Base-by-base conservation (phyloP, 805 yeast genomes). In the Pichia cephalocereana region DNA sequence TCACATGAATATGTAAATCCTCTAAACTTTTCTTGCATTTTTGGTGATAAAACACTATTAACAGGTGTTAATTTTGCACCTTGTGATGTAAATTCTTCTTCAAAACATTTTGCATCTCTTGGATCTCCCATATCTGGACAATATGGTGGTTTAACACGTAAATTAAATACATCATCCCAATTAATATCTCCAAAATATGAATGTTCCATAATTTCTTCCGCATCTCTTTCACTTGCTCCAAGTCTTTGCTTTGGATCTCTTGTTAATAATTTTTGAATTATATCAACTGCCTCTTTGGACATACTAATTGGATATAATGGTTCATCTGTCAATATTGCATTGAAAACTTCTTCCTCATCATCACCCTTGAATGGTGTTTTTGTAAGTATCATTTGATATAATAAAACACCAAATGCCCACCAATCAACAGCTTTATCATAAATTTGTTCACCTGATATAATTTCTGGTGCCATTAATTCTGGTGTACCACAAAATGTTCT, bases 401-500 rank as follows among this genome's bases (percentile, higher is more conserved):
- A 72, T 54, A 93, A 74, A 30, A 93, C 98, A 49, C 99, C 99
- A 72, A 90, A 88, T 1, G 99, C 98, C 99, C 99, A 93, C 99
- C 99, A 93, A 68, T 93, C 99, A 47, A 93, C 99, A 38, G 93
- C 85, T 61, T 95, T 80, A 46, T 89, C 93, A 61, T 93, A 93
- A 51, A 82, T 85, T 65, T 90, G 95, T 47, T 93, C 98, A 10
- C 51, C 54, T 54, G 87, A 82, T 61, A 93, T 73, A 56, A 93
- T 91, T 67, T 93, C 99, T 0, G 99, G 99, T 1, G 99, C 99
- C 96, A 93, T 93, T 57, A 93, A 86, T 66, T 93, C 99, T 0
- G 99, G 99, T 3, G 99, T 93, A 57, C 99, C 99, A 72, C 99
- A 93, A 71, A 91, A 93, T 0, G 99, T 93, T 6, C 87, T 82